These are phyloP conservation scores for Abelmoschus esculentus DNA, from an alignment of 345 rosid genomes.

Conservation along the genomic window DNA sequence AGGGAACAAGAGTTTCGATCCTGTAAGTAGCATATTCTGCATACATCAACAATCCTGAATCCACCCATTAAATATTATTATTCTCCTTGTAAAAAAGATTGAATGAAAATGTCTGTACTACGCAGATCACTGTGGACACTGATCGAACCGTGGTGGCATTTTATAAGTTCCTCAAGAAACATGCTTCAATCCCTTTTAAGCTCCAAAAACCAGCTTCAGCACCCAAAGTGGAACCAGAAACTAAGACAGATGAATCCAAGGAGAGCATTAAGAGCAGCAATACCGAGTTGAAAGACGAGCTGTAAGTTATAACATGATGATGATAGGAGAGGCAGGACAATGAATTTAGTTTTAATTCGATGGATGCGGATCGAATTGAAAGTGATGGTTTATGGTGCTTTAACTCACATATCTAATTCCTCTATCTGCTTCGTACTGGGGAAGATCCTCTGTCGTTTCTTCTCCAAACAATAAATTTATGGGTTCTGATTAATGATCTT, in stretches of 20 bases:
- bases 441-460: too few relatives aligned
- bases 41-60: neutral
- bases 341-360: too few relatives aligned
- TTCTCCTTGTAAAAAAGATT: neutral
- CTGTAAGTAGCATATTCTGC: conserved; percentile 45
- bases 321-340: too few relatives aligned
- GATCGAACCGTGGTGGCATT: conserved; percentile 94
- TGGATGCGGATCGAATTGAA: too few relatives aligned
- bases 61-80: neutral
- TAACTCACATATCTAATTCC: too few relatives aligned
- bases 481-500: too few relatives aligned
- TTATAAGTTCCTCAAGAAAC: conserved; percentile 81
- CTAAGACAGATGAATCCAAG: conserved; percentile 21
- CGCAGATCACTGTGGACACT: conserved; percentile 72
- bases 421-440: too few relatives aligned
- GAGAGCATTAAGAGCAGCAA: conserved; percentile 23
- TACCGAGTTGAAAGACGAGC: conserved; percentile 54
- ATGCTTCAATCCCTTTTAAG: conserved; percentile 89
- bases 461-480: too few relatives aligned
- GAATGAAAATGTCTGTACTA: neutral
- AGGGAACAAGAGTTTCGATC: conserved; percentile 94
- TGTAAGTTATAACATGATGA: conserved; percentile 30
- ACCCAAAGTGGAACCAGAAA: conserved; percentile 31
- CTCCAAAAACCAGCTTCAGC: conserved; percentile 68
- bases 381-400: too few relatives aligned